Evolutionary conservation across 495 filamentous ascomycete genomes (phyloP).

Genomic region (Chaetomium fimeti): DNA sequence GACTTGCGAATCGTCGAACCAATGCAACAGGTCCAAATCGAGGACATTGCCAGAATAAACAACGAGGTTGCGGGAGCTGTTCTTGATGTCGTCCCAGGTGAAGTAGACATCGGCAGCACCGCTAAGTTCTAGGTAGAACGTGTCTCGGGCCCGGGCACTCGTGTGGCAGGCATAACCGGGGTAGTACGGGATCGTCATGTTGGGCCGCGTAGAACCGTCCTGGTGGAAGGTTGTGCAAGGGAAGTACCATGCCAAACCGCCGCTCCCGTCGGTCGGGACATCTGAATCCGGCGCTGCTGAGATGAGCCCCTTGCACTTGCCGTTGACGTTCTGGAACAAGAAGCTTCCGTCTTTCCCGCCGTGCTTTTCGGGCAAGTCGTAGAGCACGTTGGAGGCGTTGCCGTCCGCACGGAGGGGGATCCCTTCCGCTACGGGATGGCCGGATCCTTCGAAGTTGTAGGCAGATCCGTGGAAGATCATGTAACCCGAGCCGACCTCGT

Average conservation of each 20-base stretch:
- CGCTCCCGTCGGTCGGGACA: conserved; percentile 70
- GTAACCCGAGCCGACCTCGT: conserved; percentile 73
- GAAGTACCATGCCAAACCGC: conserved; percentile 93
- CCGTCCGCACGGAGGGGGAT: conserved; percentile 56
- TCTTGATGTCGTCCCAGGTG: conserved; percentile 93
- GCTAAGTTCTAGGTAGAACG: conserved; percentile 71
- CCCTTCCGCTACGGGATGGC: conserved; percentile 74
- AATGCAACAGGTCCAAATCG: conserved; percentile 84
- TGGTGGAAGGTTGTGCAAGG: conserved; percentile 90
- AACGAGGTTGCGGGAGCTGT: conserved; percentile 81
- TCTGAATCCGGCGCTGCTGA: conserved; percentile 66
- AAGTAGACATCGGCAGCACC: conserved; percentile 70
- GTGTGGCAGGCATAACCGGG: conserved; percentile 91
- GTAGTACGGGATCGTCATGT: conserved; percentile 71
- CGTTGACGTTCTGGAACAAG: conserved; percentile 98
- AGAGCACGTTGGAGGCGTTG: conserved; percentile 72
- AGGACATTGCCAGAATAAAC: conserved; percentile 93
- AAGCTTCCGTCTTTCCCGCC: conserved; percentile 92
- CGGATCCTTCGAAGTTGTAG: conserved; percentile 71
- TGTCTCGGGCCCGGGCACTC: conserved; percentile 57
- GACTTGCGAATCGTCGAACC: conserved; percentile 89
- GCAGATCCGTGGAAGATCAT: conserved; percentile 96
- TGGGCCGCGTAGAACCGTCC: conserved; percentile 79
- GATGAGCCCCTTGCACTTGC: conserved; percentile 91
- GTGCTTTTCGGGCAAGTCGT: conserved; percentile 73